A percentile compares a stretch with the other conserved stretches of the same genome.
Evolutionary conservation across 106 monocot genomes (phyloP).

Genomic region (Allium sativum): DNA sequence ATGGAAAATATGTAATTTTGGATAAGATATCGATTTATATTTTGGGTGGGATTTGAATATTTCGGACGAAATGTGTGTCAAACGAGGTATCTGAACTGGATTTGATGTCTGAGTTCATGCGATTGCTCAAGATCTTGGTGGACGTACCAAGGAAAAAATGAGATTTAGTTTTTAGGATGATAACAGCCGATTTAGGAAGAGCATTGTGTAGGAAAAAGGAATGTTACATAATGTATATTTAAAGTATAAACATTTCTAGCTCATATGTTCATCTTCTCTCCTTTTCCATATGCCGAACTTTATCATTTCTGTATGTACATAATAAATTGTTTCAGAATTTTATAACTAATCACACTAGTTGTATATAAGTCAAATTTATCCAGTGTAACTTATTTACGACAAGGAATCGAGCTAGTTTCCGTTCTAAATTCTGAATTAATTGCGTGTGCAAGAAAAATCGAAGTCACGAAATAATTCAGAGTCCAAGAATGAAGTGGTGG

Average conservation of each 20-base stretch:
- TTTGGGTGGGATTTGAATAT: no score
- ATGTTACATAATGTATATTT: not conserved
- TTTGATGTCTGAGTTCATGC: no score
- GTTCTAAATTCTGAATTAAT: not conserved
- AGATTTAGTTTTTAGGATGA: no score
- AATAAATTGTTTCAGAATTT: no score
- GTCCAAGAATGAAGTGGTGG: slow-evolving; percentile 20
- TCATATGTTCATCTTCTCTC: not conserved
- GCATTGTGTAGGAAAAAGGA: not conserved
- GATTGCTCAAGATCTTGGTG: no score
- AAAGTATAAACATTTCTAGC: not conserved
- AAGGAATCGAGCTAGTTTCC: not conserved
- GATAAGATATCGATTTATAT: no score
- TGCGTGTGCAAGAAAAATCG: slow-evolving; percentile 30
- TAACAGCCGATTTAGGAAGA: not conserved
- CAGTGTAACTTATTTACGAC: not conserved
- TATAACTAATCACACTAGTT: not conserved
- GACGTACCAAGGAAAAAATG: no score
- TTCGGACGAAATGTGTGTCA: no score
- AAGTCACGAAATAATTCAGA: slow-evolving; percentile 18
- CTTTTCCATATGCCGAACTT: not conserved
- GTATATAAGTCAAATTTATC: not conserved
- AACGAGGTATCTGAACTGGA: no score
- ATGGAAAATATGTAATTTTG: no score
- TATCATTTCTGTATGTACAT: no score